Conservation (phyloP, 257 asterid species). For the Solanum habrochaites region DNA sequence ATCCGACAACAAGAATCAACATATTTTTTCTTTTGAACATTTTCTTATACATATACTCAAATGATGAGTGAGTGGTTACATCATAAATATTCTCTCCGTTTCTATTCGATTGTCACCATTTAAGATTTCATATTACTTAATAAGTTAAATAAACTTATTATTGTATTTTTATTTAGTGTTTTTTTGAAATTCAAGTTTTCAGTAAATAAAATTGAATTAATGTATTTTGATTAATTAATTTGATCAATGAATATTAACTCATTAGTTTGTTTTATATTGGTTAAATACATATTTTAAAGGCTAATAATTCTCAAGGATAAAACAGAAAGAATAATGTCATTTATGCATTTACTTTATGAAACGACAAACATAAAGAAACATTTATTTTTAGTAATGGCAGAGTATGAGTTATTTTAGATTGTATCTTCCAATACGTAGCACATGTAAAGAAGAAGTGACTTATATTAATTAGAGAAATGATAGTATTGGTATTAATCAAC, state of each 20-base stretch:
- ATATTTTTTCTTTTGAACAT: neutral
- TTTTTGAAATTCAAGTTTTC: too few species aligned
- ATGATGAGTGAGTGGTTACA: neutral
- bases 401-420: neutral
- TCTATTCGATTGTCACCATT: too few species aligned
- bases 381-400: too few species aligned
- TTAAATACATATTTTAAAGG: neutral
- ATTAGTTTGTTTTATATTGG: neutral
- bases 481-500: neutral
- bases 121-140: too few species aligned
- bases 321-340: too few species aligned
- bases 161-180: too few species aligned
- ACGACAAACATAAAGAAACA: neutral
- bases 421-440: constrained; percentile 8
- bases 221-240: neutral
- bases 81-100: neutral
- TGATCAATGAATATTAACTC: neutral
- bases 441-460: neutral
- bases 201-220: too few species aligned
- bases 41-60: neutral
- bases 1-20: constrained; percentile 33
- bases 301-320: neutral
- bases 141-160: too few species aligned
- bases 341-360: too few species aligned
- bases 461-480: neutral